These are phyloP conservation scores for Blastocystis sp. DNA, from an alignment of 352 stramenopile species.

Conservation along the genomic window DNA sequence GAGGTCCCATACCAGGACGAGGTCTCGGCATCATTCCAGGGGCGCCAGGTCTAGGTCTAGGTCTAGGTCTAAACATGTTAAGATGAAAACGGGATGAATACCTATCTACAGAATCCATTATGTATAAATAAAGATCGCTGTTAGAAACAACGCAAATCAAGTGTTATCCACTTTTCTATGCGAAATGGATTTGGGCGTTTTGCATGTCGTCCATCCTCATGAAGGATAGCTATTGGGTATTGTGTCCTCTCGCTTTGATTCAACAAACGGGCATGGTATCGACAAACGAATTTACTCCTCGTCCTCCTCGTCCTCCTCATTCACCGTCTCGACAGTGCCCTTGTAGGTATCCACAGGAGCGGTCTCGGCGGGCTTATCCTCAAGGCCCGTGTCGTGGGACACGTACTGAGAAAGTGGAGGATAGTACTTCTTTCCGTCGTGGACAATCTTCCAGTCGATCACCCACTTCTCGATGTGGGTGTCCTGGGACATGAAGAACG, in stretches of 20 bases:
- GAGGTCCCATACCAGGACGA: not conserved
- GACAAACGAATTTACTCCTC: constrained; percentile 10
- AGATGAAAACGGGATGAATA: not conserved
- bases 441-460: constrained; percentile 61
- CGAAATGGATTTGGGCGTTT: constrained; percentile 68
- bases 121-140: constrained; percentile 29
- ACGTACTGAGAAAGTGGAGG: constrained; percentile 28
- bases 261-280: not conserved
- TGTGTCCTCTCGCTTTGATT: not conserved
- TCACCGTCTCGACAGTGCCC: constrained; percentile 61
- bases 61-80: constrained; percentile 55
- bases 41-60: constrained; percentile 57
- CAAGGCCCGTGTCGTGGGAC: not conserved
- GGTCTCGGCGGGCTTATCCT: not conserved
- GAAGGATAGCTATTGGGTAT: not conserved
- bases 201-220: constrained; percentile 18
- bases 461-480: constrained; percentile 73
- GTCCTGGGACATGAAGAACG: constrained; percentile 71
- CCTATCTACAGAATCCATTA: constrained; percentile 72
- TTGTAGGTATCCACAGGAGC: constrained; percentile 14
- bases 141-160: constrained; percentile 17
- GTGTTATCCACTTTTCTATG: not conserved
- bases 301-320: constrained; percentile 68
- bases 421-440: constrained; percentile 73
- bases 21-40: constrained; percentile 13